phyloP scores from a whole-genome alignment of 257 asterid species.

The Craterostigma plantagineum region DNA sequence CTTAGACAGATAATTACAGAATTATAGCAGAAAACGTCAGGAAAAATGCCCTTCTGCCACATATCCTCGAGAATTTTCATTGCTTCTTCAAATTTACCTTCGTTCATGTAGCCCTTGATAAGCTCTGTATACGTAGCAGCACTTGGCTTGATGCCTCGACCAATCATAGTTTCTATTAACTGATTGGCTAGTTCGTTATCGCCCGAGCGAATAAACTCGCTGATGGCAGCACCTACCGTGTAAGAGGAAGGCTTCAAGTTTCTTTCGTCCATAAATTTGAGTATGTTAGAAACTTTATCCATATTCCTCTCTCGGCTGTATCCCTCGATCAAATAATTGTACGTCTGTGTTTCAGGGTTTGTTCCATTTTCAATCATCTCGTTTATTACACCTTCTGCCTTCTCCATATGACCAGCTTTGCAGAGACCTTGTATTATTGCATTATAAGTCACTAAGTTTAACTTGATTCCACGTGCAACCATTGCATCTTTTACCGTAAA shows the following conservation, averaged over 20 bases:
- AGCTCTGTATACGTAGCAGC: constrained; percentile 32
- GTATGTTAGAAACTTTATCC: constrained; percentile 40
- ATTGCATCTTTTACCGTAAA: constrained; percentile 39
- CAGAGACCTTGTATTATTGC: constrained; percentile 49
- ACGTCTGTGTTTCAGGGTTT: constrained; percentile 48
- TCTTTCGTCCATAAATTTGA: constrained; percentile 51
- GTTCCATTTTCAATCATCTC: constrained; percentile 53
- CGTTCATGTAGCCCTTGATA: constrained; percentile 38
- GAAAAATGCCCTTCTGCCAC: constrained; percentile 48
- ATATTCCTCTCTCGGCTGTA: constrained; percentile 28
- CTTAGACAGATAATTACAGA: constrained; percentile 52
- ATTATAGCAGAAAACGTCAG: constrained; percentile 69
- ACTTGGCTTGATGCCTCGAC: constrained; percentile 40
- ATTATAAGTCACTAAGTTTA: constrained; percentile 46
- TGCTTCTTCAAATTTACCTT: constrained; percentile 57
- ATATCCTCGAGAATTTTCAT: constrained; percentile 32
- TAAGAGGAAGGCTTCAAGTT: constrained; percentile 48
- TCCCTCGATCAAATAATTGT: constrained; percentile 44
- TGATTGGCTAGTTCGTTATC: constrained; percentile 34
- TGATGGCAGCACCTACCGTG: constrained; percentile 42
- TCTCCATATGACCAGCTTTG: constrained; percentile 40
- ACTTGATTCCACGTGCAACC: constrained; percentile 40
- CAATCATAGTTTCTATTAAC: constrained; percentile 35
- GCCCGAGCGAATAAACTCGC: constrained; percentile 40
- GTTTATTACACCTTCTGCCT: constrained; percentile 27